Evolutionary conservation across 1,284 basidiomycete genomes (phyloP), one percentile per base, ranked within the genome.

Genomic region (Cryptococcus floricola): DNA sequence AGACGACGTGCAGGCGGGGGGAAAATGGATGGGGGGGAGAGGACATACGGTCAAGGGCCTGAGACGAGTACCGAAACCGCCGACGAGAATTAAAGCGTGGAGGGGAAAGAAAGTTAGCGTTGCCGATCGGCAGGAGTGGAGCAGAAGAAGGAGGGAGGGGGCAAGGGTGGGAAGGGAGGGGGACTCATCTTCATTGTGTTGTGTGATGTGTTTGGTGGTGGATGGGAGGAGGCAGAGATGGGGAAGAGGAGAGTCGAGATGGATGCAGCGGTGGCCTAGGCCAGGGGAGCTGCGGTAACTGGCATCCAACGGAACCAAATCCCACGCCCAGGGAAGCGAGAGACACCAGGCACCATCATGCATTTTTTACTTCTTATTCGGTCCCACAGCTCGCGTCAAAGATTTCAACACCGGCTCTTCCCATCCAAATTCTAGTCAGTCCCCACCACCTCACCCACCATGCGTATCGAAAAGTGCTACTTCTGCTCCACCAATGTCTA

Each of bases 401-500:
- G 25, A 41, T 42, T 45, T 38, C 39, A 37, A 1, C n/a, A 42
- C 47, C 52, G 28, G 43, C 48, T 44, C 7, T 34, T 34, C 10
- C 31, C 31, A 6, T 34, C 31, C 31, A 34, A 34, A 34, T 34
- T 34, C 31, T 34, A 39, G 47, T 28, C 45, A 14, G n/a, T n/a
- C 7, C 31, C 31, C 31, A 34, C 52, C 48, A 41, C 50, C 37
- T 19, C 28, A 19, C 45, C 53, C 57, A 63, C 38, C 50, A 91
- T 91, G 89, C 83, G 88, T 70, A 87, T 91, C 60, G 89, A 90
- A 78, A 91, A 90, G 80, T 91, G 88, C 69, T 91, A 91, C 70
- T 91, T 90, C 77, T 98, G 94, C 81, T 95, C 91, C 52, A 88
- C 87, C 60, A 92, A 84, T 73, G 88, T 95, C 70, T 98, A 98